Conservation (phyloP, 345 rosid genomes). For the Arabidopsis suecica region DNA sequence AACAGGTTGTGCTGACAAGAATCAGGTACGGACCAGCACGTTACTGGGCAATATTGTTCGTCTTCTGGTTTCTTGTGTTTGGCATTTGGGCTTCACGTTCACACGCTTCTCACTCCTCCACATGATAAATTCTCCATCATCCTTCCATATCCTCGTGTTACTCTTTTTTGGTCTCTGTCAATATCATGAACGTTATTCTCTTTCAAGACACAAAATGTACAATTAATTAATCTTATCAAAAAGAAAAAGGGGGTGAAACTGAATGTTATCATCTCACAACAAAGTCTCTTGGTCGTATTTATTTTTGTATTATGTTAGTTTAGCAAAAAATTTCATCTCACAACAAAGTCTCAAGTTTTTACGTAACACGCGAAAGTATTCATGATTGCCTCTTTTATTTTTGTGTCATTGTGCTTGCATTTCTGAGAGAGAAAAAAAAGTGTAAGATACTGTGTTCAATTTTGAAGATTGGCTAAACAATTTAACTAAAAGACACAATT, state of each 20-base stretch:
- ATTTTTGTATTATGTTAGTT: too few species aligned
- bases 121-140: slow-evolving; percentile 19
- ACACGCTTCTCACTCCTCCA: slow-evolving; percentile 41
- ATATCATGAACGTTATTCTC: slow-evolving; percentile 24
- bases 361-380: too few species aligned
- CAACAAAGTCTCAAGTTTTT: too few species aligned
- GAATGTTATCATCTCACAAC: background rate
- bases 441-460: too few species aligned
- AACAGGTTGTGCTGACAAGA: slow-evolving; percentile 86
- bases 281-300: background rate
- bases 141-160: slow-evolving; percentile 10
- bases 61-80: slow-evolving; percentile 96
- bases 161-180: slow-evolving; percentile 11
- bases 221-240: background rate
- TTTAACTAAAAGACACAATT: background rate
- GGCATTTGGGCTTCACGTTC: slow-evolving; percentile 91
- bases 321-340: too few species aligned
- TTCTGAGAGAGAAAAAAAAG: too few species aligned
- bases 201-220: slow-evolving; percentile 28
- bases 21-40: slow-evolving; percentile 97
- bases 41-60: slow-evolving; percentile 93
- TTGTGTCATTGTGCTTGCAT: background rate
- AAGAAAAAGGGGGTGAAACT: background rate
- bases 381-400: background rate
- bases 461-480: too few species aligned